Evolutionary conservation across 257 asterid species (phyloP).

Genomic region (Buddleja alternifolia): DNA sequence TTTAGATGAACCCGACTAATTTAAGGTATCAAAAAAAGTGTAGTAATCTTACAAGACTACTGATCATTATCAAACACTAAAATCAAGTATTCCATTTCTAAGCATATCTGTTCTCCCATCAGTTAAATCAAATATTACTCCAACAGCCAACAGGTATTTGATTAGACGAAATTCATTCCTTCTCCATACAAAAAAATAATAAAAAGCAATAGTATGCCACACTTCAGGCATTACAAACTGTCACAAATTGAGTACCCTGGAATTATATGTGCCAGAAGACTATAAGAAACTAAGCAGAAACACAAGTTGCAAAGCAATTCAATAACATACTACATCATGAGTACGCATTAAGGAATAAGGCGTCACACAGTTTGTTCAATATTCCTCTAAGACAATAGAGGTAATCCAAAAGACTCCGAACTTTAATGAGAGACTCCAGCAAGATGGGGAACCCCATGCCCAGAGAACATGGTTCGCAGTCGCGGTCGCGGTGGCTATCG

Average conservation of each 20-base stretch:
- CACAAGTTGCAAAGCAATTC: not conserved
- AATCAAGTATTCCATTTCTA: not conserved
- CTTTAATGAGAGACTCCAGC: not conserved
- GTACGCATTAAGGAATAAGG: not conserved
- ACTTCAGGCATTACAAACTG: not conserved
- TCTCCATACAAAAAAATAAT: too few relatives aligned
- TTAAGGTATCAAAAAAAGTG: not conserved
- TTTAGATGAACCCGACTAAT: not conserved
- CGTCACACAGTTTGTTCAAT: not conserved
- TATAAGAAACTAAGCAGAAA: not conserved
- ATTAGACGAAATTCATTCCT: not conserved
- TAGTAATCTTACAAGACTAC: not conserved
- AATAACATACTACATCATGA: not conserved
- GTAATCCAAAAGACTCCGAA: not conserved
- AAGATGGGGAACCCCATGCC: not conserved
- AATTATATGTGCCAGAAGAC: conserved; percentile 5
- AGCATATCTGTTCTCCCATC: not conserved
- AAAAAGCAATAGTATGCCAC: not conserved
- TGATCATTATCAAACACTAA: not conserved
- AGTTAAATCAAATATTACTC: not conserved
- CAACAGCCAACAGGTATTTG: not conserved
- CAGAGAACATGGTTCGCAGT: too few relatives aligned
- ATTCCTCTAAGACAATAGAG: not conserved
- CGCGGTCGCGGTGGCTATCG: too few relatives aligned
- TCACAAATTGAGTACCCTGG: not conserved